Evolutionary conservation across 805 yeast species (phyloP).

Genomic region (Yarrowia sp.): DNA sequence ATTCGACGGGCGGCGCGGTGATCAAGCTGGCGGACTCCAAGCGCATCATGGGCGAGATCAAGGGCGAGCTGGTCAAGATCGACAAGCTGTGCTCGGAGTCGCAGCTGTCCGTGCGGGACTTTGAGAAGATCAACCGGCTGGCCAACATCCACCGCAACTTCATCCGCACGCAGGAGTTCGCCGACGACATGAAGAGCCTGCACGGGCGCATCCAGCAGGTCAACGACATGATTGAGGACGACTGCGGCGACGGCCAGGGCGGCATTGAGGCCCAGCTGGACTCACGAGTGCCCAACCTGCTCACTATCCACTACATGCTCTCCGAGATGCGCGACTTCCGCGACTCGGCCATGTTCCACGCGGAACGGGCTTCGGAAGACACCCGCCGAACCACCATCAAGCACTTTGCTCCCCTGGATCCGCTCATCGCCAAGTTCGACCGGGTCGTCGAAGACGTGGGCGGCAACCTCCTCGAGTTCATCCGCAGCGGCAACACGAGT

Average conservation of each 20-base stretch:
- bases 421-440: slow-evolving; percentile 57
- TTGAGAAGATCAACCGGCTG: slow-evolving; percentile 65
- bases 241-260: slow-evolving; percentile 41
- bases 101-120: slow-evolving; percentile 58
- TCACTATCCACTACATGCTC: slow-evolving; percentile 67
- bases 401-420: slow-evolving; percentile 51
- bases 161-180: slow-evolving; percentile 63
- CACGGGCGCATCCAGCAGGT: slow-evolving; percentile 51
- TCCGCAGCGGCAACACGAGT: slow-evolving; percentile 64
- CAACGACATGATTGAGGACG: slow-evolving; percentile 52
- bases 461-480: slow-evolving; percentile 66
- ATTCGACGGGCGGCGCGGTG: slow-evolving; percentile 48
- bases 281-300: slow-evolving; percentile 52
- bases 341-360: slow-evolving; percentile 66
- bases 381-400: slow-evolving; percentile 62
- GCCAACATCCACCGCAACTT: slow-evolving; percentile 70
- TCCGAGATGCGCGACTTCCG: slow-evolving; percentile 71
- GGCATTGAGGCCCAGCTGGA: slow-evolving; percentile 43
- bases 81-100: slow-evolving; percentile 54
- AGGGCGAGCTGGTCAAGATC: slow-evolving; percentile 39
- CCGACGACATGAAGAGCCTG: slow-evolving; percentile 59
- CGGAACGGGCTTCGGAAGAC: slow-evolving; percentile 57
- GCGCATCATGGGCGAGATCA: slow-evolving; percentile 42
- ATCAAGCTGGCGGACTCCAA: slow-evolving; percentile 42
- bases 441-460: slow-evolving; percentile 60